Evolutionary conservation across 2,329 filamentous ascomycete species (phyloP).

Genomic region (Seiridium unicorne): DNA sequence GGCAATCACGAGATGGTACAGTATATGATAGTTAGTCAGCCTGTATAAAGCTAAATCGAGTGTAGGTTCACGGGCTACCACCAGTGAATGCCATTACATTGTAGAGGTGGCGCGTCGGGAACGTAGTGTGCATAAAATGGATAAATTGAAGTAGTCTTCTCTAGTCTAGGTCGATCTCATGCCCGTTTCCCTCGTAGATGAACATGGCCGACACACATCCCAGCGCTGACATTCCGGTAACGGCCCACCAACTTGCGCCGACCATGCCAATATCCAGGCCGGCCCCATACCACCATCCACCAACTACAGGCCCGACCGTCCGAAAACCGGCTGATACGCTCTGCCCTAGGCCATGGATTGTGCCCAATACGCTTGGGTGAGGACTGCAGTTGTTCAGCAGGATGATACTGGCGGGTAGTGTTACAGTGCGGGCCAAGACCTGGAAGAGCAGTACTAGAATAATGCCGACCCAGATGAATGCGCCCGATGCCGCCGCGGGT

Average conservation of each 20-base stretch:
- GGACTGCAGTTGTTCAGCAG: slow-evolving; percentile 61
- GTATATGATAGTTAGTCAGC: too few relatives aligned
- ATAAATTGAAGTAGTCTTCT: neutral
- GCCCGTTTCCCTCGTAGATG: slow-evolving; percentile 64
- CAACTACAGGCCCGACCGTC: slow-evolving; percentile 48
- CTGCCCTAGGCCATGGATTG: slow-evolving; percentile 53
- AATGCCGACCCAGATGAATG: slow-evolving; percentile 60
- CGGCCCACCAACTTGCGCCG: slow-evolving; percentile 46
- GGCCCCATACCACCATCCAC: slow-evolving; percentile 46
- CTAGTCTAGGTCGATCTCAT: slow-evolving; percentile 52
- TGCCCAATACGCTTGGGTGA: slow-evolving; percentile 56
- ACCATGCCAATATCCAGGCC: slow-evolving; percentile 45
- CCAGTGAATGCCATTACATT: too few relatives aligned
- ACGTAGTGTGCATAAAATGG: neutral
- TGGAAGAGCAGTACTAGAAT: slow-evolving; percentile 64
- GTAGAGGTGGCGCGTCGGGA: too few relatives aligned
- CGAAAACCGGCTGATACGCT: slow-evolving; percentile 49
- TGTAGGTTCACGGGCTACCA: too few relatives aligned
- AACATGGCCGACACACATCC: slow-evolving; percentile 59
- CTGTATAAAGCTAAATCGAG: too few relatives aligned
- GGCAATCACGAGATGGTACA: too few relatives aligned
- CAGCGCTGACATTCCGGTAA: slow-evolving; percentile 48
- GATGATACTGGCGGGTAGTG: slow-evolving; percentile 56
- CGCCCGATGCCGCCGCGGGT: slow-evolving; percentile 42
- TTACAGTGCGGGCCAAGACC: slow-evolving; percentile 71